A percentile compares a stretch with the other conserved stretches of the same genome.
Conservation (phyloP, 345 rosid species). For the Eucalyptus cloeziana region DNA sequence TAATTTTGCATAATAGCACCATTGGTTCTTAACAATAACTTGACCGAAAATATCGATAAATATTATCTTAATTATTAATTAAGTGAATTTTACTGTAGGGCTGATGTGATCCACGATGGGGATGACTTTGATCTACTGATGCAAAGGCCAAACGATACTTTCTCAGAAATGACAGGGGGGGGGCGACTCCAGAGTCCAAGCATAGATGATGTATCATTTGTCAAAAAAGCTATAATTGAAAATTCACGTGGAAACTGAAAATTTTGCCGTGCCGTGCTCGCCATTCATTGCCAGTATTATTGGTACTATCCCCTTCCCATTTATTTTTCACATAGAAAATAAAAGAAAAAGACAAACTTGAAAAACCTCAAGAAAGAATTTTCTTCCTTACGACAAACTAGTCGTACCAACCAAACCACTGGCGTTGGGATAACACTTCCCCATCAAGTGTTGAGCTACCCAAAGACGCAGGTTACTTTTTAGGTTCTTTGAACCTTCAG, state of each 20-base stretch:
- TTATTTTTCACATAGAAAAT: no score
- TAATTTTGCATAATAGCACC: neutral
- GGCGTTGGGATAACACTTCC: accelerated
- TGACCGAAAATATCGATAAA: no score
- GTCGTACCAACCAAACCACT: no score
- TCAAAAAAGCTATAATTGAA: neutral
- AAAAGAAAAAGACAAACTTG: neutral
- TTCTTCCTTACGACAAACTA: no score
- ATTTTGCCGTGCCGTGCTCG: neutral
- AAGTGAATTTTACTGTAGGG: neutral
- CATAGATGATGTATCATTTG: neutral
- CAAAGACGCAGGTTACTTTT: no score
- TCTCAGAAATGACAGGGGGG: no score
- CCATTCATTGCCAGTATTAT: neutral
- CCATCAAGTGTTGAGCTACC: no score
- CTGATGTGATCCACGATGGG: neutral
- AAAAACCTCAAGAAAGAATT: no score
- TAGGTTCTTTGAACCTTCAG: no score
- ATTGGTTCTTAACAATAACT: neutral
- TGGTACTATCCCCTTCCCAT: neutral
- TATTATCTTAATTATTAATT: no score
- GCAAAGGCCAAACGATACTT: neutral
- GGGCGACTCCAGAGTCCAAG: no score
- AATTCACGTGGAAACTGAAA: neutral
- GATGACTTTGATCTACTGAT: neutral